Conservation (phyloP, 179 eudicot species). For the Drosera spatulata region DNA sequence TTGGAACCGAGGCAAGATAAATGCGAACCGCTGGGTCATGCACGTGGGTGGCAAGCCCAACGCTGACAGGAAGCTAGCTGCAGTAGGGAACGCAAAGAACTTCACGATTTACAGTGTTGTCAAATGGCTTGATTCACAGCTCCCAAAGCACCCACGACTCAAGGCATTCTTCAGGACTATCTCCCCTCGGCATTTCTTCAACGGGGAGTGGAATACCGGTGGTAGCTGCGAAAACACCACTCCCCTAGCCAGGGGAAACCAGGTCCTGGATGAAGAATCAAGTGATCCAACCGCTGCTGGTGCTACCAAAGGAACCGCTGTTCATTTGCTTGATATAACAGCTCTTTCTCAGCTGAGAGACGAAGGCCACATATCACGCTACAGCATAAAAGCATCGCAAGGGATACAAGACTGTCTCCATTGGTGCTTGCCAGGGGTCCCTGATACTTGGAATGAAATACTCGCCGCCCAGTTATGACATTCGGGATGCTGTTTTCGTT, state of each 20-base stretch:
- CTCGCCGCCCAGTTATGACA: conserved; percentile 49
- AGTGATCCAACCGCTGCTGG: conserved; percentile 52
- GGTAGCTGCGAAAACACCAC: conserved; percentile 72
- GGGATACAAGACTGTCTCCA: conserved; percentile 79
- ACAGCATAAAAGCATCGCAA: conserved; percentile 38
- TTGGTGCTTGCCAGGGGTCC: conserved; percentile 91
- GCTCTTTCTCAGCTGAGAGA: conserved; percentile 71
- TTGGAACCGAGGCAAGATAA: conserved; percentile 82
- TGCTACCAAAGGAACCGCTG: conserved; percentile 62
- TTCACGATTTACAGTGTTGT: conserved; percentile 43
- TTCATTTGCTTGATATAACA: conserved; percentile 60
- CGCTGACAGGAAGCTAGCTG: conserved; percentile 36
- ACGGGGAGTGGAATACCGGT: conserved; percentile 91
- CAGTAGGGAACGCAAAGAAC: conserved; percentile 60
- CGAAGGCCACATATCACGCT: conserved; percentile 73
- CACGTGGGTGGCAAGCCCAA: conserved; percentile 49
- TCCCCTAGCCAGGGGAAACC: conserved; percentile 52
- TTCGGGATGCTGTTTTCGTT: not conserved
- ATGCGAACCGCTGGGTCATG: conserved; percentile 78
- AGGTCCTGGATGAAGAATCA: conserved; percentile 43
- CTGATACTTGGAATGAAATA: conserved; percentile 85
- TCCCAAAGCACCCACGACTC: conserved; percentile 40
- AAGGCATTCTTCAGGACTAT: conserved; percentile 60
- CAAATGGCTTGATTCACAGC: conserved; percentile 58
- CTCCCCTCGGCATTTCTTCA: conserved; percentile 72